Evolutionary conservation across 768 basidiomycete genomes (phyloP).

Genomic region (Psilocybe cyanescens): DNA sequence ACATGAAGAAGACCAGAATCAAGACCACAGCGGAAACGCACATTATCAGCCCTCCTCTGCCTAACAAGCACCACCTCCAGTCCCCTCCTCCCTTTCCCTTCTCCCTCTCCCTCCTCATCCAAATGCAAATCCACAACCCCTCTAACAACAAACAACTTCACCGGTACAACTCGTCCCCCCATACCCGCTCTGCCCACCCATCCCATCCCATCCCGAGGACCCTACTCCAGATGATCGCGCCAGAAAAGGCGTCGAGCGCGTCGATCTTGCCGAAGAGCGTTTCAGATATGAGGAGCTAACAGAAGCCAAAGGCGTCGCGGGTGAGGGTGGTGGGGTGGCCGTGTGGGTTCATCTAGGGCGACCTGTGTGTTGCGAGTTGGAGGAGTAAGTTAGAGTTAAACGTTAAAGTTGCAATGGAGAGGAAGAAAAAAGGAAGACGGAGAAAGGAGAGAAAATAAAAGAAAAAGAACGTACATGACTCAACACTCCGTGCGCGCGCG

Average conservation of each 20-base stretch:
- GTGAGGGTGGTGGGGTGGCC: constrained; percentile 43
- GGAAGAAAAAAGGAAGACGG: not conserved
- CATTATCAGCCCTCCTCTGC: constrained; percentile 65
- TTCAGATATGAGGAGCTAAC: constrained; percentile 78
- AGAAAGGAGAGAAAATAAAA: not conserved
- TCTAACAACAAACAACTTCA: constrained; percentile 62
- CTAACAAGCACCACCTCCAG: constrained; percentile 68
- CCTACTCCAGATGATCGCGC: constrained; percentile 79
- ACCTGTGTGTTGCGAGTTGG: not conserved
- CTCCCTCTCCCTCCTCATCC: not conserved
- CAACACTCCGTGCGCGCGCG: constrained; percentile 67
- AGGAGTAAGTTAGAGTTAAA: too few relatives aligned
- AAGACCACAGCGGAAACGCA: constrained; percentile 33
- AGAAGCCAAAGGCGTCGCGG: constrained; percentile 86
- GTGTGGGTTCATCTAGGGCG: constrained; percentile 29
- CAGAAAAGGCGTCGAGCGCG: constrained; percentile 81
- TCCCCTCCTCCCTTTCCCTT: constrained; percentile 22
- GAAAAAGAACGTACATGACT: constrained; percentile 51
- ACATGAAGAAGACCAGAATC: too few relatives aligned
- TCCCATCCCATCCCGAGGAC: constrained; percentile 78
- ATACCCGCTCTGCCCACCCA: constrained; percentile 51
- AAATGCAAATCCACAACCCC: constrained; percentile 42
- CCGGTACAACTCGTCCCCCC: constrained; percentile 59
- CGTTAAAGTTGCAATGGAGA: too few relatives aligned
- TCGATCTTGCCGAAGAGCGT: constrained; percentile 77